Base-by-base conservation (phyloP, 345 rosid species). In the Streptanthus diversifolius region DNA sequence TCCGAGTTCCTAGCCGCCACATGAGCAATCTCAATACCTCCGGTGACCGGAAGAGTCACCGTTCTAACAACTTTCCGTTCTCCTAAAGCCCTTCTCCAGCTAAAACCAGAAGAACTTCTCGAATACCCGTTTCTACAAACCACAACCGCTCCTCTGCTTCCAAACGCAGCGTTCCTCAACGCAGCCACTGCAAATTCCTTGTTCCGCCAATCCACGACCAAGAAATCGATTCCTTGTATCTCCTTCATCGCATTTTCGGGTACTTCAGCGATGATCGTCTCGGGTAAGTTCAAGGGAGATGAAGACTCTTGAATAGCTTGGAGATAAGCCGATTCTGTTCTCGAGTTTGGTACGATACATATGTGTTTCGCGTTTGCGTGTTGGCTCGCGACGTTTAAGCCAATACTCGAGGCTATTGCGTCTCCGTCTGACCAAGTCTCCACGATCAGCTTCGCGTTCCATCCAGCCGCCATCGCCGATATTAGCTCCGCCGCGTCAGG, bases 391-490 rank as follows among this genome's bases (percentile, higher is more conserved):
- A 89, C 86, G 19, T 87, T 87, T 21, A 91, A 82, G 5, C 97
- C 97, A 1, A 93, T 68, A 84, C 96, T 93, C 2, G 91, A 83
- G 5, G 89, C 85, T n/a, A 82, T 71, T 25, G 74, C 80, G 32
- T 95, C 88, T 4, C 95, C 90, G 2, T 74, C 57, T 18, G 89
- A 79, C 93, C 96, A 93, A 2, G 96, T 88, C 60, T 91, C 97
- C 13, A 91, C 88, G 8, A 89, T 83, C 53, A 85, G 70, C 40
- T 68, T 79, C n/a, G 90, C 91, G 75, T 87, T 85, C 98, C 98
- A 90, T 37, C 98, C 97, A 0, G 97, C 98, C 1, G 97, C 95
- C 97, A 86, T 91, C 69, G 98, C 98, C 5, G 96, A 82, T 15
- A 91, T 58, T 27, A 93, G 91, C 88, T 93, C 98, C 2, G 98